These are phyloP conservation scores for Pichia sp. DNA, from an alignment of 1,139 yeast genomes.

Conservation along the genomic window DNA sequence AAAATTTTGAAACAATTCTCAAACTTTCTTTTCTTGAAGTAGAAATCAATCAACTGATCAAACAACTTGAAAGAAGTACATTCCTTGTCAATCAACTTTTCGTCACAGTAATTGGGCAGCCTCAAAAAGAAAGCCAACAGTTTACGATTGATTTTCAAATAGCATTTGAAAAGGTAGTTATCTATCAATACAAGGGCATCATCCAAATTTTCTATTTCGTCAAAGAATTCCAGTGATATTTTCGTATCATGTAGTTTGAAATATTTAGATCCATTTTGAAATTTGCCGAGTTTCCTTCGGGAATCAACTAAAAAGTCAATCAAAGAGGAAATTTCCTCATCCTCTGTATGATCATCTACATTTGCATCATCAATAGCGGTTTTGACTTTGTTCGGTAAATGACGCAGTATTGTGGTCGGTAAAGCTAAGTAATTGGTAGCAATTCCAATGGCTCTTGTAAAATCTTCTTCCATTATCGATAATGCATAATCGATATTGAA, in stretches of 20 bases:
- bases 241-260: slow-evolving; percentile 23
- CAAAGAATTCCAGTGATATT: slow-evolving; percentile 26
- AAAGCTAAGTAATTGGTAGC: slow-evolving; percentile 51
- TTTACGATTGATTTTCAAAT: slow-evolving; percentile 57
- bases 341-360: not conserved
- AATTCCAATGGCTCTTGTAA: slow-evolving; percentile 33
- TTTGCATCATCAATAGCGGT: not conserved
- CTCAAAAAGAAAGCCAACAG: slow-evolving; percentile 79
- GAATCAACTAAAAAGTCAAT: slow-evolving; percentile 36
- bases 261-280: slow-evolving; percentile 28
- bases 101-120: slow-evolving; percentile 65
- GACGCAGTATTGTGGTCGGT: slow-evolving; percentile 39
- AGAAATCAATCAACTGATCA: slow-evolving; percentile 74
- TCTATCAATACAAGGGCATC: slow-evolving; percentile 52
- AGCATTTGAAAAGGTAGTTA: slow-evolving; percentile 71
- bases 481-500: slow-evolving; percentile 36
- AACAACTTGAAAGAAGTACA: slow-evolving; percentile 45
- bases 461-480: slow-evolving; percentile 26
- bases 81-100: slow-evolving; percentile 49
- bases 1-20: slow-evolving; percentile 60
- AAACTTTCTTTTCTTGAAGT: slow-evolving; percentile 56
- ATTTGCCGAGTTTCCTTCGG: slow-evolving; percentile 38
- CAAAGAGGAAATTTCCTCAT: not conserved
- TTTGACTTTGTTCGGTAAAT: slow-evolving; percentile 31
- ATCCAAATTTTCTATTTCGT: slow-evolving; percentile 9